phyloP scores from a whole-genome alignment of 805 yeast species.

The Nakazawaea wickerhamii region DNA sequence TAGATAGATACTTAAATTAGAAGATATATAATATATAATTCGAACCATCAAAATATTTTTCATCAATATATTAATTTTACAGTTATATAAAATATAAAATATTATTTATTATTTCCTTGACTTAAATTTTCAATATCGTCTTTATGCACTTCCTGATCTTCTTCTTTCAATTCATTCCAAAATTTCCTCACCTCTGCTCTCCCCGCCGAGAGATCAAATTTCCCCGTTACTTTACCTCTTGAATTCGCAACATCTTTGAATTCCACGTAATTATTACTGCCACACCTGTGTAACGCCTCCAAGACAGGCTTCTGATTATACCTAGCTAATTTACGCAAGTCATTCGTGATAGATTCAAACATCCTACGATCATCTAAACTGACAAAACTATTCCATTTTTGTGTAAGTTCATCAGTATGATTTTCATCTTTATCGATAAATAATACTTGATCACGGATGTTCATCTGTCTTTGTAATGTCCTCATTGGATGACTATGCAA shows the following conservation, averaged over 20 bases:
- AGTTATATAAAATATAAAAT: background rate
- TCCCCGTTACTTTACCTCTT: background rate
- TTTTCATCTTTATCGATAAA: conserved; percentile 3
- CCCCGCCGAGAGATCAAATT: conserved; percentile 3
- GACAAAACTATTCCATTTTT: conserved; percentile 19
- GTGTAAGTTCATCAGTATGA: conserved; percentile 1
- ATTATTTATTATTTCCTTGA: background rate
- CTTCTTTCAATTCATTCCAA: conserved; percentile 7
- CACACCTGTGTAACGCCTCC: conserved; percentile 14
- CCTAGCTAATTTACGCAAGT: conserved; percentile 23
- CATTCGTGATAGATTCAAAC: conserved; percentile 25
- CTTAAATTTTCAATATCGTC: background rate
- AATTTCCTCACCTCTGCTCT: background rate
- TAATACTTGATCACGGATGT: conserved; percentile 17
- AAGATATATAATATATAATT: background rate
- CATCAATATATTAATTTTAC: background rate
- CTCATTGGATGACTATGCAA: conserved; percentile 17
- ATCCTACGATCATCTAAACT: conserved; percentile 22
- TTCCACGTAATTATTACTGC: background rate
- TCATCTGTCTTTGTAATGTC: conserved; percentile 24
- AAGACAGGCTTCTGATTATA: conserved; percentile 24
- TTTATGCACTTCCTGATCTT: background rate
- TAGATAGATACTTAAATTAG: conserved; percentile 68
- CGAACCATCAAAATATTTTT: no score
- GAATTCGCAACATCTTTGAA: background rate